Percentiles rank a stretch among this genome's conserved stretches.
Evolutionary conservation across 306 rosid species (phyloP).

Genomic region (Vigna mungo): DNA sequence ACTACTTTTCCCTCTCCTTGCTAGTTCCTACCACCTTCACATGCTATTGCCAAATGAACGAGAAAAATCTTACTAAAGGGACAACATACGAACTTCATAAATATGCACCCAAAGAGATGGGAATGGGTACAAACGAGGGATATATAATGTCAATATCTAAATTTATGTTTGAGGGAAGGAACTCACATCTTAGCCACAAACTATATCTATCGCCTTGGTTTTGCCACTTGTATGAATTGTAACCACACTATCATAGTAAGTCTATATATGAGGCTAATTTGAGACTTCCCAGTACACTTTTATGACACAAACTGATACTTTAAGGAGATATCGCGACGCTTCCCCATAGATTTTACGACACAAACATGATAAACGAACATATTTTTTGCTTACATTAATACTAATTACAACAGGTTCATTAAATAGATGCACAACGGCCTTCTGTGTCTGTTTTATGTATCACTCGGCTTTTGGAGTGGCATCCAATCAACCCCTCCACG

Average conservation of each 20-base stretch:
- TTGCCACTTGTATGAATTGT: slow-evolving; percentile 42
- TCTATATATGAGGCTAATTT: slow-evolving; percentile 44
- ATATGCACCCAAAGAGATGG: neutral
- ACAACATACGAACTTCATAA: slow-evolving; percentile 9
- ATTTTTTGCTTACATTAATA: slow-evolving; percentile 39
- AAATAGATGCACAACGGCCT: slow-evolving; percentile 44
- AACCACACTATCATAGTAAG: slow-evolving; percentile 42
- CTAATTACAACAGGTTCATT: slow-evolving; percentile 50
- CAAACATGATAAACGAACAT: slow-evolving; percentile 41
- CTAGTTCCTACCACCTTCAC: neutral
- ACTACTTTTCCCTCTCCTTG: neutral
- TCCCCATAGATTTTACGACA: slow-evolving; percentile 44
- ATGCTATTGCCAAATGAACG: neutral
- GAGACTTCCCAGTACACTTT: slow-evolving; percentile 41
- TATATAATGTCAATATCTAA: slow-evolving; percentile 3
- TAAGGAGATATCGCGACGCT: slow-evolving; percentile 44
- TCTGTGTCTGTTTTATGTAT: slow-evolving; percentile 37
- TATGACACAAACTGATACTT: slow-evolving; percentile 46
- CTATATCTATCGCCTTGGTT: slow-evolving; percentile 41
- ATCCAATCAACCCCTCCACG: slow-evolving; percentile 38
- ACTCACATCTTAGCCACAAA: slow-evolving; percentile 39
- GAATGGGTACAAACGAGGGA: neutral
- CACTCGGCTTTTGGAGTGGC: slow-evolving; percentile 41
- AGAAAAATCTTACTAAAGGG: neutral
- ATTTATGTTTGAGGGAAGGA: slow-evolving; percentile 24